Conservation (phyloP, 192 early-diverging fungal genomes). For the Nowakowskiella sp. region DNA sequence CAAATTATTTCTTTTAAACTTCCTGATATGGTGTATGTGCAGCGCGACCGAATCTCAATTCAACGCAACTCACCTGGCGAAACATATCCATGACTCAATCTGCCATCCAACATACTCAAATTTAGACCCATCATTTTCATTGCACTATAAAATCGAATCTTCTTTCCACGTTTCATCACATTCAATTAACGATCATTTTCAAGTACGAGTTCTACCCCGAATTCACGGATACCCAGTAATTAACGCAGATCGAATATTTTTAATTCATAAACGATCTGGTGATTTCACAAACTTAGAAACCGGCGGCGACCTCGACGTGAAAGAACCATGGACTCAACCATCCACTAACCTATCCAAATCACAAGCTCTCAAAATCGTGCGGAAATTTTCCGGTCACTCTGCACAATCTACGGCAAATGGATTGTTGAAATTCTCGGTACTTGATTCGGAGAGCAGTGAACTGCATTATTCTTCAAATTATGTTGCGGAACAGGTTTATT, state of each 20-base stretch:
- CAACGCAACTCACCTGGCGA: no score
- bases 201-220: neutral
- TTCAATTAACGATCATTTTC: neutral
- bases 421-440: no score
- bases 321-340: neutral
- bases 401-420: neutral
- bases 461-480: neutral
- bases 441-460: no score
- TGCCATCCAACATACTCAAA: no score
- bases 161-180: no score
- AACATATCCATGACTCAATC: no score
- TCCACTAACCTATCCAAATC: neutral
- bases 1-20: no score
- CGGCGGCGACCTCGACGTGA: neutral
- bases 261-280: neutral
- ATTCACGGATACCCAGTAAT: neutral
- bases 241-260: neutral
- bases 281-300: neutral
- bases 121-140: no score
- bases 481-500: neutral
- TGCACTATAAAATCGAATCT: no score
- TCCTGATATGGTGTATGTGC: no score
- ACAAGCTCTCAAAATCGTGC: neutral
- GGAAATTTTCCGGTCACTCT: neutral
- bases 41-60: no score